Evolutionary conservation across 73 alveolate genomes (phyloP).

Genomic region (Paramecium octaurelia): DNA sequence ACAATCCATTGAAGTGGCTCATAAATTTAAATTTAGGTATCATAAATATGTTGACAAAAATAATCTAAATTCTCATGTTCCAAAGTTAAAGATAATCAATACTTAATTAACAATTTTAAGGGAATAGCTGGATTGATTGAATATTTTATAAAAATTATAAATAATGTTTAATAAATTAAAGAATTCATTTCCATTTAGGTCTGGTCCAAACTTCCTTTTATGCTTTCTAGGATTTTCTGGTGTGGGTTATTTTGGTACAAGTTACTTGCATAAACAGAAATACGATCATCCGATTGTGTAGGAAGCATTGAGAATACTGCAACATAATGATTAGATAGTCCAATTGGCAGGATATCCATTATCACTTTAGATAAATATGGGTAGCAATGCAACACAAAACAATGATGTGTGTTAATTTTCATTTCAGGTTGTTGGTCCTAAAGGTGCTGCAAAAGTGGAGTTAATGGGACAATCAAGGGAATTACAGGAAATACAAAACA

Average conservation of each 20-base stretch:
- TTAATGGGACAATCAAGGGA: slow-evolving; percentile 29
- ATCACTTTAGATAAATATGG: neutral
- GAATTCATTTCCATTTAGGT: neutral
- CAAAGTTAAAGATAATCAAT: no score
- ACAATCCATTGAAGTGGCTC: no score
- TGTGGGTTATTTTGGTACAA: neutral
- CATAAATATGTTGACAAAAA: no score
- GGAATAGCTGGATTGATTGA: neutral
- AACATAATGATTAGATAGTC: slow-evolving; percentile 1
- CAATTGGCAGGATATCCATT: slow-evolving; percentile 35
- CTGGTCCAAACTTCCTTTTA: neutral
- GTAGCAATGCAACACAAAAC: neutral
- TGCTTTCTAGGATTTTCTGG: slow-evolving; percentile 15
- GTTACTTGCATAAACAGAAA: neutral
- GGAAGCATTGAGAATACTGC: slow-evolving; percentile 8
- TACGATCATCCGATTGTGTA: slow-evolving; percentile 38
- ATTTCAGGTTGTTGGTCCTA: slow-evolving; percentile 15
- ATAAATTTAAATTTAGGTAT: no score
- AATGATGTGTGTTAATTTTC: neutral
- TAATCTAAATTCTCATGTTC: no score
- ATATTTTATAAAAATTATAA: neutral
- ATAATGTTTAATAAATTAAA: neutral
- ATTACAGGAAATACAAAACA: neutral
- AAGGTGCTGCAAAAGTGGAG: neutral
- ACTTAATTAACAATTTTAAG: neutral